phyloP scores from a whole-genome alignment of 129 eudicot species.

The Flaveria ramosissima region DNA sequence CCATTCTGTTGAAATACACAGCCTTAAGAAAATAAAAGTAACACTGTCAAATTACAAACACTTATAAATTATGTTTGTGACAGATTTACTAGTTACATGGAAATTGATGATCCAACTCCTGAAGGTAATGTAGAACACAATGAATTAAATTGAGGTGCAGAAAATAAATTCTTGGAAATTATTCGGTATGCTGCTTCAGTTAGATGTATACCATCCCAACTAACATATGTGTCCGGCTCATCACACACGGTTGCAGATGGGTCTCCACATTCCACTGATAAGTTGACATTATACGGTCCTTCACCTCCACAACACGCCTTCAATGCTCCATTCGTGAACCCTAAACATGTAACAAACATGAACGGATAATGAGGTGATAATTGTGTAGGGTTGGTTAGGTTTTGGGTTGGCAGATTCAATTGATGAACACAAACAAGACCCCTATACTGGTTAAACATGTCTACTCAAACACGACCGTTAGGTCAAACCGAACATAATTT shows the following conservation, averaged over 20 bases:
- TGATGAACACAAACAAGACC: neutral
- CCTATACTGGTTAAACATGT: neutral
- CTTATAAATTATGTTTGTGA: neutral
- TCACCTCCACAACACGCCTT: conserved; percentile 38
- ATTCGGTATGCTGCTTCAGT: conserved; percentile 27
- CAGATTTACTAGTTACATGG: neutral
- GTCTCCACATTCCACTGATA: neutral
- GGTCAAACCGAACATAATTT: neutral
- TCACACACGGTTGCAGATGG: conserved; percentile 26
- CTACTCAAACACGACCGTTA: neutral
- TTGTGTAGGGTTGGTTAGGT: neutral
- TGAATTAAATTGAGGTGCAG: conserved; percentile 16
- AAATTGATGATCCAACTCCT: neutral
- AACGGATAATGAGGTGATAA: neutral
- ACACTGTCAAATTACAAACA: neutral
- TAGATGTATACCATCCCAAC: conserved; percentile 38
- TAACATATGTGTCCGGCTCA: conserved; percentile 27
- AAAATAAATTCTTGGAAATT: conserved; percentile 23
- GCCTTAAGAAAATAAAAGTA: neutral
- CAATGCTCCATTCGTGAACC: conserved; percentile 27
- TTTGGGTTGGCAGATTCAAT: neutral
- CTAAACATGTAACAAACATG: conserved; percentile 10
- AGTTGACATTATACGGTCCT: conserved; percentile 24
- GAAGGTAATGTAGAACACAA: conserved; percentile 20
- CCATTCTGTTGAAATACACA: no score